Conservation (phyloP, 257 asterid species). For the Przewalskia tangutica region DNA sequence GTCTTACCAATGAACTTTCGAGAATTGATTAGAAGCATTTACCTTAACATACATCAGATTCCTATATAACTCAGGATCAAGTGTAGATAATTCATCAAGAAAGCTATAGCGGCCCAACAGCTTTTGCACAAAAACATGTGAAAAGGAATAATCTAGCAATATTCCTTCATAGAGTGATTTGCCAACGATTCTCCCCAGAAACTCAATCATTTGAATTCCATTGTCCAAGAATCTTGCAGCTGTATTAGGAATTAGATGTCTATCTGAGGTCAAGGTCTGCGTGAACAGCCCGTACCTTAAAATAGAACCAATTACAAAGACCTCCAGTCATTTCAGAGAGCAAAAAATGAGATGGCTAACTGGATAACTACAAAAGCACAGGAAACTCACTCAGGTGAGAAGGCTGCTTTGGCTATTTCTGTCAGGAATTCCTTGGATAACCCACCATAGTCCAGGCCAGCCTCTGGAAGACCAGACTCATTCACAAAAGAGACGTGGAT, state of each 20-base stretch:
- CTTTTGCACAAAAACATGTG: slow-evolving; percentile 93
- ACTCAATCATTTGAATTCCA: slow-evolving; percentile 83
- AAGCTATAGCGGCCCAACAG: slow-evolving; percentile 91
- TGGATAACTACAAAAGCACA: not conserved
- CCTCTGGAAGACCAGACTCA: slow-evolving; percentile 95
- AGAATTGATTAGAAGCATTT: slow-evolving; percentile 18
- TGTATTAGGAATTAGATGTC: slow-evolving; percentile 68
- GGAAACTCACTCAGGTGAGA: slow-evolving; percentile 70
- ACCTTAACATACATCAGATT: slow-evolving; percentile 94
- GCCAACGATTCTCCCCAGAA: slow-evolving; percentile 86
- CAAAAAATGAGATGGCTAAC: not conserved
- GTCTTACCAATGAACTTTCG: slow-evolving; percentile 4
- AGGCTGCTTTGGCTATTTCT: slow-evolving; percentile 71
- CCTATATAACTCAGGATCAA: slow-evolving; percentile 89
- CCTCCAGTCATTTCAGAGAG: slow-evolving; percentile 12
- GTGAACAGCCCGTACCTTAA: slow-evolving; percentile 80
- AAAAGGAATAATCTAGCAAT: slow-evolving; percentile 79
- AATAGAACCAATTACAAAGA: slow-evolving; percentile 3
- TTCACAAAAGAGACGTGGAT: slow-evolving; percentile 86
- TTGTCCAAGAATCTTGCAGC: slow-evolving; percentile 80
- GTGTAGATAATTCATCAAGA: slow-evolving; percentile 87
- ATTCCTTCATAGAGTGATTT: slow-evolving; percentile 96
- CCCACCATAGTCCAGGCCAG: slow-evolving; percentile 98
- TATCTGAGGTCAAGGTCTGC: slow-evolving; percentile 78
- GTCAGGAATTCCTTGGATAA: slow-evolving; percentile 92